Conservation (phyloP, 768 basidiomycete species). For the Kockovaella imperatae region DNA sequence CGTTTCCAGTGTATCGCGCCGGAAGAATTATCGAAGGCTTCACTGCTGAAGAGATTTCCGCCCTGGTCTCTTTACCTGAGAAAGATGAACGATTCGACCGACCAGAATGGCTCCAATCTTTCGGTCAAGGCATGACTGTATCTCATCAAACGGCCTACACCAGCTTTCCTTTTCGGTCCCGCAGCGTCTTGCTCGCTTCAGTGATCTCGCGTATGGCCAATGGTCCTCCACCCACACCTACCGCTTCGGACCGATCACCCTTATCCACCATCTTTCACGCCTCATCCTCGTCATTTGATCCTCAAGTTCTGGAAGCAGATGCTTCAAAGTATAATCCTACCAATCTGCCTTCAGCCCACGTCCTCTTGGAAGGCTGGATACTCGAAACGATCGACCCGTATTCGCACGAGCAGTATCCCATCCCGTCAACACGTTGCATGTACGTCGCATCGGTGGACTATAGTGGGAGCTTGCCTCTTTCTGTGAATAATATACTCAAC, state of each 20-base stretch:
- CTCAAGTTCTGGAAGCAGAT: constrained; percentile 56
- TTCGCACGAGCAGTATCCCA: constrained; percentile 83
- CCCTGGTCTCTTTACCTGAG: constrained; percentile 61
- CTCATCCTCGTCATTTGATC: constrained; percentile 56
- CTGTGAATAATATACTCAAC: constrained; percentile 79
- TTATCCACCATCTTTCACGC: constrained; percentile 69
- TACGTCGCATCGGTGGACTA: constrained; percentile 78
- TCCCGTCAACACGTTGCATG: constrained; percentile 85
- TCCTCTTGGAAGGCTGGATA: constrained; percentile 89
- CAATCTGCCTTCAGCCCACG: constrained; percentile 63
- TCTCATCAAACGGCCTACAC: constrained; percentile 65
- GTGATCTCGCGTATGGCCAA: constrained; percentile 53
- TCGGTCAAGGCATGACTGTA: constrained; percentile 65
- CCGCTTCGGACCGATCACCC: constrained; percentile 38
- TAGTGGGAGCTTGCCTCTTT: constrained; percentile 72
- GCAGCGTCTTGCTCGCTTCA: constrained; percentile 77
- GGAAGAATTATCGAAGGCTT: constrained; percentile 88
- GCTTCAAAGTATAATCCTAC: constrained; percentile 69
- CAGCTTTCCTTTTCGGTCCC: constrained; percentile 81
- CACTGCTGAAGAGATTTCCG: constrained; percentile 80
- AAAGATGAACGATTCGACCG: constrained; percentile 68
- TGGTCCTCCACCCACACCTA: constrained; percentile 38
- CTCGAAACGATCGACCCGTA: constrained; percentile 95
- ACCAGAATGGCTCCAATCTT: constrained; percentile 63
- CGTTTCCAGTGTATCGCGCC: constrained; percentile 76